phyloP scores from a whole-genome alignment of 495 filamentous ascomycete genomes.

The Podospora appendiculata region DNA sequence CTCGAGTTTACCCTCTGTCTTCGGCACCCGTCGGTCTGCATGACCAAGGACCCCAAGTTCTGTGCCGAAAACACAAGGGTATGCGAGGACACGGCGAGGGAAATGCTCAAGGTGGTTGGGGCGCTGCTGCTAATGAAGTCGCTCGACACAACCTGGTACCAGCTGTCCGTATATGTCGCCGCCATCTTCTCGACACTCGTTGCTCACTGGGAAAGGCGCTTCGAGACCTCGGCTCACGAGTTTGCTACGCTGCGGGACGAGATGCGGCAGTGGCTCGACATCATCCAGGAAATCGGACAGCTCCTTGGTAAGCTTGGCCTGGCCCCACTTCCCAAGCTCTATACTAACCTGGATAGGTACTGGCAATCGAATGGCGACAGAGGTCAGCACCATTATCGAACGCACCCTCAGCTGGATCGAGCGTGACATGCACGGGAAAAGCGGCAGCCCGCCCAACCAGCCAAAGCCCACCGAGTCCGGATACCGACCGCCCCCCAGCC shows the following conservation, averaged over 20 bases:
- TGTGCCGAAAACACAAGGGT: slow-evolving; percentile 57
- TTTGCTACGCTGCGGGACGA: slow-evolving; percentile 51
- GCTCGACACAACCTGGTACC: slow-evolving; percentile 79
- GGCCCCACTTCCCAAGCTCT: not conserved
- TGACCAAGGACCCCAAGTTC: slow-evolving; percentile 51
- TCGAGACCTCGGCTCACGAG: slow-evolving; percentile 46
- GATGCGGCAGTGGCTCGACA: slow-evolving; percentile 60
- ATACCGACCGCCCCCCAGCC: not conserved
- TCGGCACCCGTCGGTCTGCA: slow-evolving; percentile 64
- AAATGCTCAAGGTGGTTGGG: slow-evolving; percentile 53
- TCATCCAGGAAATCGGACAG: slow-evolving; percentile 57
- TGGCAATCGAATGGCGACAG: slow-evolving; percentile 24
- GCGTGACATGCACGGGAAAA: slow-evolving; percentile 26
- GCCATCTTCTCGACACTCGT: slow-evolving; percentile 68
- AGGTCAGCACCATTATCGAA: slow-evolving; percentile 32
- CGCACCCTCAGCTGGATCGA: slow-evolving; percentile 39
- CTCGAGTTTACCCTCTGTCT: slow-evolving; percentile 46
- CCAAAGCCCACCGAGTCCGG: slow-evolving; percentile 1
- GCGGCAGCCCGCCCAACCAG: slow-evolving; percentile 9
- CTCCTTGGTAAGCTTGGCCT: slow-evolving; percentile 47
- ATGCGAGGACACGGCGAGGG: slow-evolving; percentile 57
- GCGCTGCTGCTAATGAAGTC: slow-evolving; percentile 54
- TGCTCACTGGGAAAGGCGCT: slow-evolving; percentile 56
- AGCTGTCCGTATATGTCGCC: slow-evolving; percentile 59
- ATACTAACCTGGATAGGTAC: slow-evolving; percentile 17